Evolutionary conservation across 2,329 filamentous ascomycete genomes (phyloP).

Genomic region (Fusarium sp.): DNA sequence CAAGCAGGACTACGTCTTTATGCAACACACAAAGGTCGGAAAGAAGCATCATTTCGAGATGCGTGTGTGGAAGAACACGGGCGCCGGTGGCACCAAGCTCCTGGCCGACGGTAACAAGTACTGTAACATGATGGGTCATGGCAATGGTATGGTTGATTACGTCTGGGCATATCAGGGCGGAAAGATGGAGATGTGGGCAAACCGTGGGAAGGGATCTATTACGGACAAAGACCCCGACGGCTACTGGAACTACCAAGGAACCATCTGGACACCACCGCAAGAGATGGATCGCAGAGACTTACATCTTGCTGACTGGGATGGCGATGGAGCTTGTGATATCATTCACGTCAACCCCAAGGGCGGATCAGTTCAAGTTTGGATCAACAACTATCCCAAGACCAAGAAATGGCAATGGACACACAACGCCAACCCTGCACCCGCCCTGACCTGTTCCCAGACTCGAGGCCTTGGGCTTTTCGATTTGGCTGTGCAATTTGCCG

Average conservation of each 20-base stretch:
- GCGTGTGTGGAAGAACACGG: constrained; percentile 3
- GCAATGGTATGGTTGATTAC: constrained; percentile 23
- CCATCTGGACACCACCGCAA: not conserved
- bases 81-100: constrained; percentile 2
- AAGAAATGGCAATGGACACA: no score
- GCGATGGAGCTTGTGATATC: constrained; percentile 52
- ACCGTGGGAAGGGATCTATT: not conserved
- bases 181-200: not conserved
- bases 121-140: constrained; percentile 29
- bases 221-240: not conserved
- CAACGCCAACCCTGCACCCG: no score
- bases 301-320: constrained; percentile 55
- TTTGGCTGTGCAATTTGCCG: no score
- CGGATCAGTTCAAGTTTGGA: no score
- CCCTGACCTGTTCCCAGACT: no score
- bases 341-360: no score
- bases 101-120: constrained; percentile 8
- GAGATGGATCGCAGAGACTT: constrained; percentile 47
- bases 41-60: not conserved
- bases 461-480: no score
- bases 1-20: not conserved
- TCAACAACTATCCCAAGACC: no score
- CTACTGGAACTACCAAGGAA: not conserved
- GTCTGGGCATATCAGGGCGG: not conserved
- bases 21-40: not conserved